These are phyloP conservation scores for Triticum dicoccoides DNA, from an alignment of 176 grass and related monocot species.

Conservation along the genomic window DNA sequence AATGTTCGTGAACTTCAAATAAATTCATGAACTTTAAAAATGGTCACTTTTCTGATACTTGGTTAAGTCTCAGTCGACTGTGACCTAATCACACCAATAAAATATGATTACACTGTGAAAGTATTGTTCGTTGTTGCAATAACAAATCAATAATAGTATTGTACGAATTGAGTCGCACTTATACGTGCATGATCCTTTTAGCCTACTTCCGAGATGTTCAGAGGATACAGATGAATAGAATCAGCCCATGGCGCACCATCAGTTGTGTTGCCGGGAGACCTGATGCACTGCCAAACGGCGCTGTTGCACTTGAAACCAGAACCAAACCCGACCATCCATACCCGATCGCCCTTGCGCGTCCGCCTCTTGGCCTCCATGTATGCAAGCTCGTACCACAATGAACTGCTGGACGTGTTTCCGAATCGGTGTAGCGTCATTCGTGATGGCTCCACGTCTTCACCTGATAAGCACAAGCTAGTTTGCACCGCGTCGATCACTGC, in stretches of 20 bases:
- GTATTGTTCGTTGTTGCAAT: no score
- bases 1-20: no score
- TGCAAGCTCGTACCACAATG: conserved; percentile 40
- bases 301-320: conserved; percentile 54
- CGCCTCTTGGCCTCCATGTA: conserved; percentile 34
- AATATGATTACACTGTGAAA: no score
- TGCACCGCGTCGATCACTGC: conserved; percentile 65
- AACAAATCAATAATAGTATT: no score
- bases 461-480: not conserved
- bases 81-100: no score
- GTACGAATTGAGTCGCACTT: no score
- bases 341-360: not conserved
- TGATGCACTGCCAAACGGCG: conserved; percentile 12
- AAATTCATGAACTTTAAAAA: no score
- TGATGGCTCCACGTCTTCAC: conserved; percentile 26
- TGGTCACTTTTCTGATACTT: no score
- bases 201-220: not conserved
- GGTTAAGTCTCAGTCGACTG: no score
- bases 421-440: conserved; percentile 39
- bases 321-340: conserved; percentile 45
- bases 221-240: conserved; percentile 17
- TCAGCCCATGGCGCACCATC: conserved; percentile 18
- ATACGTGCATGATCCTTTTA: not conserved
- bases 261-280: not conserved
- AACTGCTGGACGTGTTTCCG: conserved; percentile 48